These are phyloP conservation scores for Sungouiella blattae DNA, from an alignment of 805 yeast species.

Conservation along the genomic window DNA sequence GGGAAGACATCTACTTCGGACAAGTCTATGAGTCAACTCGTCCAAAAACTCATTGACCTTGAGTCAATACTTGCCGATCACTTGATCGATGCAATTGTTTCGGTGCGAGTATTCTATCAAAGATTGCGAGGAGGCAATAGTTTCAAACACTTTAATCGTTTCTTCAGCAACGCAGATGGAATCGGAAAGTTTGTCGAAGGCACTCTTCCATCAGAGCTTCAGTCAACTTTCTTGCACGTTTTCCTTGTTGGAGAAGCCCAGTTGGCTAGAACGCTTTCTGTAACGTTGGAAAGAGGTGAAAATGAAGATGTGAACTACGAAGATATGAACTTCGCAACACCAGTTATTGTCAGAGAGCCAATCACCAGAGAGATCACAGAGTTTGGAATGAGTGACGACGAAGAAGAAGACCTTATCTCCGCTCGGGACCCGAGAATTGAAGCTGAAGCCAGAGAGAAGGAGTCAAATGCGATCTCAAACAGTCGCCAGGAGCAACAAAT, in stretches of 20 bases:
- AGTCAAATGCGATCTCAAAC: neutral
- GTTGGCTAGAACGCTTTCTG: conserved; percentile 32
- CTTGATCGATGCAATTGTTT: conserved; percentile 30
- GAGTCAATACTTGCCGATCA: conserved; percentile 21
- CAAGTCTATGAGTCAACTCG: conserved; percentile 6
- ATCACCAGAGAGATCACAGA: neutral
- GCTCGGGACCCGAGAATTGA: neutral
- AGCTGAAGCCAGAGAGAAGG: neutral
- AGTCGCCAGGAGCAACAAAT: conserved; percentile 1
- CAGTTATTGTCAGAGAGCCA: neutral
- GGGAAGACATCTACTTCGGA: conserved; percentile 7
- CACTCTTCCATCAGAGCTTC: conserved; percentile 25
- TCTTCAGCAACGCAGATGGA: conserved; percentile 22
- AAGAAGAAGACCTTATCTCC: neutral
- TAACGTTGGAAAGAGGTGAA: conserved; percentile 48
- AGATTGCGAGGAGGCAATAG: conserved; percentile 21
- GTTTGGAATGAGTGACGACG: conserved; percentile 1
- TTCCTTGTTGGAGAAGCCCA: conserved; percentile 50
- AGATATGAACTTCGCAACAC: conserved; percentile 13
- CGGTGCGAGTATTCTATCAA: conserved; percentile 31
- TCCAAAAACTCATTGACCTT: conserved; percentile 22
- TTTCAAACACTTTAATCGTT: conserved; percentile 28
- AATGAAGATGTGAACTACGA: conserved; percentile 47
- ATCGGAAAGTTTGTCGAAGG: conserved; percentile 19
- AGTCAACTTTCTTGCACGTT: conserved; percentile 32